Base-by-base conservation (phyloP, 2,329 filamentous ascomycete genomes). In the Paecilomyces sp. region DNA sequence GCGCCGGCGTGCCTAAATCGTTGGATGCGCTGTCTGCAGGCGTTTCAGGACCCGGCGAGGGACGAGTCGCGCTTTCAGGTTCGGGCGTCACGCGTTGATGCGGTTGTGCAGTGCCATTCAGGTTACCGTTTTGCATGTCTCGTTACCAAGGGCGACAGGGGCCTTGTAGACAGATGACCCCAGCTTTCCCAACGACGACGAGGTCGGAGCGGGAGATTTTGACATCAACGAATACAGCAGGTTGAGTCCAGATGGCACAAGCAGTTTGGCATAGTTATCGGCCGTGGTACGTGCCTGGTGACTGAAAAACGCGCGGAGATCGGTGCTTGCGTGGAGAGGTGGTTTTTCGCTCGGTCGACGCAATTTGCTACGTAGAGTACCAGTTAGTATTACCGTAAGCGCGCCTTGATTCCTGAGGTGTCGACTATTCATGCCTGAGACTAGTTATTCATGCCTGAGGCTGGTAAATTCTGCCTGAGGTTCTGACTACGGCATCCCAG, bases 101-200 rank as follows among this genome's bases (percentile, higher is more conserved):
- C 66, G 74, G 70, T 65, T 73, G 70, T 67, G 70, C 72, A 68
- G 68, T 70, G 70, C 72, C 73, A 66, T 75, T 75, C 60, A 68
- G 67, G 65, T 65, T 76, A 67, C 75, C 75, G 75, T 78, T 76
- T 77, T 77, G 76, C 76, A 78, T 78, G 67, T 76, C 76, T 78
- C 71, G 69, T 70, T 70, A 69, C 68, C 68, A 70, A 68, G 65
- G 67, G 73, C 62, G 71, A 74, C 72, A 75, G 74, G 74, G 75
- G 75, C 72, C 71, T 65, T 74, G 65, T 71, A 59, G 54, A 64
- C 67, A 71, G 68, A 65, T 73, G 72, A 77, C 75, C 75, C 75
- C 75, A 74, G 74, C 71, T 77, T 75, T 77, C 74, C 71, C 72
- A 73, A 73, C 72, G 73, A 74, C 68, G 68, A 72, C 71, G 67